Evolutionary conservation across 495 filamentous ascomycete genomes (phyloP), one percentile per base, ranked within the genome.

Genomic region (Neurospora sp.): DNA sequence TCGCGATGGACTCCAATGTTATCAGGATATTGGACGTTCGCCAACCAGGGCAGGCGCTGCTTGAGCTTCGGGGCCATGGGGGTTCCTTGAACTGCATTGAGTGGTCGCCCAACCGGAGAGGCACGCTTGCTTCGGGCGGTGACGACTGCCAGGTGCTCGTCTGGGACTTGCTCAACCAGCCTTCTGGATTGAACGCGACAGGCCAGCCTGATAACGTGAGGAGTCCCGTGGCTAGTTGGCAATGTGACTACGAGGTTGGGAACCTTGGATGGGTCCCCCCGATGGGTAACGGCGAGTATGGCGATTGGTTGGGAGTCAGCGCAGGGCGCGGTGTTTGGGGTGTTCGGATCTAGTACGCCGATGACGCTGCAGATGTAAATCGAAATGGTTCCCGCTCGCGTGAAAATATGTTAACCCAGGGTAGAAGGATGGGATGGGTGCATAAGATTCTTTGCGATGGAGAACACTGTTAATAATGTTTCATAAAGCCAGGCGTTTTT

Each of bases 11-110:
- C 79, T 95, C 92, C 16, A 94, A 91, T 76, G 85, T 98, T 68
- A 94, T 99, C 78, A 91, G 96, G 31, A 96, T 99, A 71, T 90
- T 99, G 17, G 96, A 99, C 76, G 95, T 98, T 16, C 92, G 96
- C 20, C 96, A 98, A 85, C 96, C 96, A 3, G 96, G 96, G 12
- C 94, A 97, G 82, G 96, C 96, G 2, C 86, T 99, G 14, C 87
- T 98, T 27, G 96, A 99, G 78, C 87, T 99, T 59, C 93, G 93
- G 41, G 96, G 96, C n/a, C 96, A 98, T 80, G 87, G 88, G 17
- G 91, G 93, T 8, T 82, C 92, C 17, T 85, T 99, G 48, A 98
- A 94, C 80, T 94, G 92, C 76, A 91, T 98, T 72, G 96, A 99
- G 83, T 99, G 96, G 96, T 94, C 93, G 3, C 96, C 94, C 0